Conservation (phyloP, 495 filamentous ascomycete genomes). For the Daldinia vernicosa region DNA sequence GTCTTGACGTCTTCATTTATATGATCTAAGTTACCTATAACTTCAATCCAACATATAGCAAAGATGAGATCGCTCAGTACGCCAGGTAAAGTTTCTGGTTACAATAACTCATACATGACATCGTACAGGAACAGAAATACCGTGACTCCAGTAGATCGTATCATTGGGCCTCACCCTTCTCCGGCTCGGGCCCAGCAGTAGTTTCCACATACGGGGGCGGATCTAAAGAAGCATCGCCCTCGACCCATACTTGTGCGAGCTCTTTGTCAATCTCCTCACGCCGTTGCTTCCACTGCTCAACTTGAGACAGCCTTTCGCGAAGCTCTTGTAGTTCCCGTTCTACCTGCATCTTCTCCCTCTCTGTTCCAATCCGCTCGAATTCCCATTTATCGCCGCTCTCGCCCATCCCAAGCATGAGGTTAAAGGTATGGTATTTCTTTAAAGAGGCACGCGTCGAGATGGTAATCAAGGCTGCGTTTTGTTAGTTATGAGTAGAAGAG, state of each 20-base stretch:
- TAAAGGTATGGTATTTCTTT: conserved; percentile 94
- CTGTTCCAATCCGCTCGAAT: conserved; percentile 90
- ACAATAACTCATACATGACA: conserved; percentile 24
- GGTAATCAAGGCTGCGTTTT: conserved; percentile 75
- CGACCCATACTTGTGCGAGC: conserved; percentile 65
- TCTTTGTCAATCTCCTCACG: conserved; percentile 74
- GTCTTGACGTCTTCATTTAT: background rate
- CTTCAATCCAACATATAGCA: background rate
- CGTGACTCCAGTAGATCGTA: background rate
- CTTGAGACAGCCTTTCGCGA: conserved; percentile 77
- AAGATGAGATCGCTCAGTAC: background rate
- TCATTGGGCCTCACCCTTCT: conserved; percentile 27
- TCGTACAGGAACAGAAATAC: conserved; percentile 22
- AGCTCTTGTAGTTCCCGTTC: conserved; percentile 89
- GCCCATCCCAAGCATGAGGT: conserved; percentile 81
- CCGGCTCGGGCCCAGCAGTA: conserved; percentile 32
- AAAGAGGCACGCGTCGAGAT: conserved; percentile 92
- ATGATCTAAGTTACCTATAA: background rate
- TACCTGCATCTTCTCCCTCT: conserved; percentile 87
- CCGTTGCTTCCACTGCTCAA: conserved; percentile 83
- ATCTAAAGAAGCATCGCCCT: conserved; percentile 50
- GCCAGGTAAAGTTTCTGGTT: conserved; percentile 7
- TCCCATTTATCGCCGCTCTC: conserved; percentile 77
- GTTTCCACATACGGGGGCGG: conserved; percentile 54
- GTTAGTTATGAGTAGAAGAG: conserved; percentile 39